Percentiles rank a stretch among this genome's conserved stretches.
Evolutionary conservation across 1,139 yeast genomes (phyloP).

Genomic region (Protomyces pachydermus): DNA sequence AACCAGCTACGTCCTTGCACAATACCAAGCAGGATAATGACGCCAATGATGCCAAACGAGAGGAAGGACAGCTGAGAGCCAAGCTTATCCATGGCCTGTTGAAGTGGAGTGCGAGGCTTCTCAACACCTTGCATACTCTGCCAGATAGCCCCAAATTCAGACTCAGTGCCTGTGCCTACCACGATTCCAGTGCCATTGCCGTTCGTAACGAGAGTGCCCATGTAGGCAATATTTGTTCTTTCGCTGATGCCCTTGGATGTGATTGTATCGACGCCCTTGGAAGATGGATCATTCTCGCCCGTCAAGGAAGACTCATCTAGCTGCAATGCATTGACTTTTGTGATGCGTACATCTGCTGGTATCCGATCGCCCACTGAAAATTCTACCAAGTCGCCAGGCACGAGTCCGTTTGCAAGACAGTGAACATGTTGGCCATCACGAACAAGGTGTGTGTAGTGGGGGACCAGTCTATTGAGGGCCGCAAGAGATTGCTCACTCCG

Average conservation of each 20-base stretch:
- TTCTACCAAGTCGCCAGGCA: slow-evolving; percentile 90
- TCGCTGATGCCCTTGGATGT: slow-evolving; percentile 41
- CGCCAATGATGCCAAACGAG: slow-evolving; percentile 78
- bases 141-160: slow-evolving; percentile 85
- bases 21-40: slow-evolving; percentile 80
- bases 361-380: slow-evolving; percentile 88
- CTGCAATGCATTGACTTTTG: slow-evolving; percentile 70
- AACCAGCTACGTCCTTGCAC: slow-evolving; percentile 89
- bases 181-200: slow-evolving; percentile 90
- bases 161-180: slow-evolving; percentile 78
- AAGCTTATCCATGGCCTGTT: slow-evolving; percentile 85
- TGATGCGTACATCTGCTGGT: slow-evolving; percentile 85
- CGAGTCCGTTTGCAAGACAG: slow-evolving; percentile 78
- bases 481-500: slow-evolving; percentile 88
- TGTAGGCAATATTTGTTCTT: slow-evolving; percentile 72
- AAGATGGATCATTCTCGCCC: slow-evolving; percentile 86
- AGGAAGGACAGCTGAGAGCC: slow-evolving; percentile 82
- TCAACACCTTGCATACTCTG: slow-evolving; percentile 86
- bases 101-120: slow-evolving; percentile 94
- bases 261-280: slow-evolving; percentile 49
- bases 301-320: slow-evolving; percentile 91
- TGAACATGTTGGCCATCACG: slow-evolving; percentile 66
- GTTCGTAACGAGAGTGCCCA: slow-evolving; percentile 94
- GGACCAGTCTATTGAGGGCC: slow-evolving; percentile 84
- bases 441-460: slow-evolving; percentile 86